phyloP scores from a whole-genome alignment of 805 yeast genomes.

The Spathaspora boniae region DNA sequence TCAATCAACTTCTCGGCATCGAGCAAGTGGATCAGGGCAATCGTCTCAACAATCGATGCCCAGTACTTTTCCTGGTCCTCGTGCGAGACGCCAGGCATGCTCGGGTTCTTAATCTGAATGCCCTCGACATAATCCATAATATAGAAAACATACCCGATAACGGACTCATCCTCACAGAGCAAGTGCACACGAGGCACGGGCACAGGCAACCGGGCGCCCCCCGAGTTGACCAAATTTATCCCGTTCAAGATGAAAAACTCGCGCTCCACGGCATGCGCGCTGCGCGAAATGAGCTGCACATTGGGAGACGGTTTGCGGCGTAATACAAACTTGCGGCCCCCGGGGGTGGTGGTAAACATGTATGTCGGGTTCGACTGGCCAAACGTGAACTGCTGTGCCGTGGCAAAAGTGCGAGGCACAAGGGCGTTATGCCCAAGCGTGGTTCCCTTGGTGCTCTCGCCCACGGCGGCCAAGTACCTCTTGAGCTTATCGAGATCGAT shows the following conservation, averaged over 20 bases:
- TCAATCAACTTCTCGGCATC: conserved; percentile 40
- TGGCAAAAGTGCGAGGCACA: conserved; percentile 15
- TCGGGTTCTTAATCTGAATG: conserved; percentile 52
- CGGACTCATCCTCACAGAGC: conserved; percentile 54
- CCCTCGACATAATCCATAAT: conserved; percentile 61
- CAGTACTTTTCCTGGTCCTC: conserved; percentile 33
- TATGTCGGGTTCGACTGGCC: conserved; percentile 69
- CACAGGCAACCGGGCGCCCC: conserved; percentile 22
- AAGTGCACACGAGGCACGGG: conserved; percentile 54
- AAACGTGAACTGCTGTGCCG: conserved; percentile 50
- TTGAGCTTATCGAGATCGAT: conserved; percentile 24
- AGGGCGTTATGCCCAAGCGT: conserved; percentile 23
- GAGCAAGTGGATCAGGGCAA: conserved; percentile 47
- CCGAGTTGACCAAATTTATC: conserved; percentile 24
- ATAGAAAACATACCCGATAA: conserved; percentile 55
- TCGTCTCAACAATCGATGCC: conserved; percentile 46
- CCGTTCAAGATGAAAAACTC: conserved; percentile 51
- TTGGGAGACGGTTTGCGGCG: conserved; percentile 56
- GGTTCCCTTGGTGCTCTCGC: conserved; percentile 12
- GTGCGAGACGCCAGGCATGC: conserved; percentile 33
- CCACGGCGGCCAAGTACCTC: conserved; percentile 17
- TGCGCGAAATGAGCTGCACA: conserved; percentile 45
- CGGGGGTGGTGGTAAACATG: conserved; percentile 37
- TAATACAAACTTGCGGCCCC: conserved; percentile 42
- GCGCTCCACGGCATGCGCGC: conserved; percentile 63